Evolutionary conservation across 768 basidiomycete species (phyloP).

Genomic region (Pisolithus sp.): DNA sequence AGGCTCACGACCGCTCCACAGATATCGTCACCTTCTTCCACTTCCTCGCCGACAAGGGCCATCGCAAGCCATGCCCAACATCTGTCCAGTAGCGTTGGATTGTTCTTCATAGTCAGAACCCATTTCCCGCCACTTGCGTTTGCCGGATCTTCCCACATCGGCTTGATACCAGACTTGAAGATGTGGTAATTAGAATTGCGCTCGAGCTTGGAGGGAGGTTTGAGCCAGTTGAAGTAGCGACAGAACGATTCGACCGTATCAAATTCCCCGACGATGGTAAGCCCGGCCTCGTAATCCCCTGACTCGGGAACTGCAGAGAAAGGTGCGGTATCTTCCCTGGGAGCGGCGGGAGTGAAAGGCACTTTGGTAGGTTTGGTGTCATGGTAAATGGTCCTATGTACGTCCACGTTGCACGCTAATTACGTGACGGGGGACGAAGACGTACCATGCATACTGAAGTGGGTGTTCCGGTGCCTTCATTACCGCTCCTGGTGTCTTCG

Average conservation of each 20-base stretch:
- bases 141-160: constrained; percentile 96
- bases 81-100: constrained; percentile 69
- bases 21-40: constrained; percentile 64
- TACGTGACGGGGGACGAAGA: constrained; percentile 1
- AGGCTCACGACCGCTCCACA: constrained; percentile 85
- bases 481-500: constrained; percentile 72
- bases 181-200: constrained; percentile 92
- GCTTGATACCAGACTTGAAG: constrained; percentile 91
- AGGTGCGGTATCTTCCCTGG: constrained; percentile 26
- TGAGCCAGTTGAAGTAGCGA: constrained; percentile 91
- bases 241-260: constrained; percentile 87
- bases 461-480: constrained; percentile 73
- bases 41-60: constrained; percentile 80
- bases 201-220: constrained; percentile 82
- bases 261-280: constrained; percentile 85
- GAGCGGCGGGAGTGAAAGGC: constrained; percentile 46
- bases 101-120: constrained; percentile 90
- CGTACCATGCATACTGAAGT: constrained; percentile 73
- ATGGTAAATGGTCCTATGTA: constrained; percentile 78
- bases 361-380: constrained; percentile 70
- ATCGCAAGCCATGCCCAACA: constrained; percentile 90
- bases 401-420: background rate
- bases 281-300: constrained; percentile 75
- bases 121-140: constrained; percentile 93
- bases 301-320: constrained; percentile 51